phyloP scores from a whole-genome alignment of 441 rosid species.

The Euphorbia schlechtendalii region DNA sequence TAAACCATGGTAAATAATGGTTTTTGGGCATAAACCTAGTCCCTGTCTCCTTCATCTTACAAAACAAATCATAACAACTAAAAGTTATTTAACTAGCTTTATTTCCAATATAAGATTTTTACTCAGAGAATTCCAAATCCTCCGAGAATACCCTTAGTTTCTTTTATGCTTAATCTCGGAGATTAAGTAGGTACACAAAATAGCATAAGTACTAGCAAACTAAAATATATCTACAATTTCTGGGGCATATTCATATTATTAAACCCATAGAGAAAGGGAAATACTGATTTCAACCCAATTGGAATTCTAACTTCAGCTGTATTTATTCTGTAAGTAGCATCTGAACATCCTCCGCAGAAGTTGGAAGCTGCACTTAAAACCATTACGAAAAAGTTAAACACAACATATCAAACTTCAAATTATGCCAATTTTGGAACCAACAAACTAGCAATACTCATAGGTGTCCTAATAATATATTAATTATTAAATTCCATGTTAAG shows the following conservation, averaged over 20 bases:
- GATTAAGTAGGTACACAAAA: neutral
- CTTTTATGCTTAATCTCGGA: no score
- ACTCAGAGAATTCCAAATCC: no score
- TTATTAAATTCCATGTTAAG: neutral
- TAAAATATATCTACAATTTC: neutral
- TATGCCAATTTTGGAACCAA: neutral
- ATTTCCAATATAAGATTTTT: no score
- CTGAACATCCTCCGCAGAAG: conserved; percentile 33
- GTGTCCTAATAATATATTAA: neutral
- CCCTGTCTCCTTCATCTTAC: no score
- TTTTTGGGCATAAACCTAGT: no score
- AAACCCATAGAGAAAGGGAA: conserved; percentile 6
- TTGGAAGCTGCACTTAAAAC: conserved; percentile 37
- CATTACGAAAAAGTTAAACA: neutral
- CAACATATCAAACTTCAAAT: neutral
- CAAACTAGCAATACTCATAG: neutral
- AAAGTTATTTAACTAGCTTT: no score
- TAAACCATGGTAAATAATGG: no score
- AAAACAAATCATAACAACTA: no score
- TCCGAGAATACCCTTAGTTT: no score
- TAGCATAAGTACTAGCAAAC: neutral
- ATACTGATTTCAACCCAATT: neutral
- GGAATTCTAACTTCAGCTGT: no score
- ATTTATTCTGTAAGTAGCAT: conserved; percentile 64
- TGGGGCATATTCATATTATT: neutral